A percentile compares a stretch with the other conserved stretches of the same genome.
Evolutionary conservation across 495 filamentous ascomycete species (phyloP).

Genomic region (Penicillium alfredii): DNA sequence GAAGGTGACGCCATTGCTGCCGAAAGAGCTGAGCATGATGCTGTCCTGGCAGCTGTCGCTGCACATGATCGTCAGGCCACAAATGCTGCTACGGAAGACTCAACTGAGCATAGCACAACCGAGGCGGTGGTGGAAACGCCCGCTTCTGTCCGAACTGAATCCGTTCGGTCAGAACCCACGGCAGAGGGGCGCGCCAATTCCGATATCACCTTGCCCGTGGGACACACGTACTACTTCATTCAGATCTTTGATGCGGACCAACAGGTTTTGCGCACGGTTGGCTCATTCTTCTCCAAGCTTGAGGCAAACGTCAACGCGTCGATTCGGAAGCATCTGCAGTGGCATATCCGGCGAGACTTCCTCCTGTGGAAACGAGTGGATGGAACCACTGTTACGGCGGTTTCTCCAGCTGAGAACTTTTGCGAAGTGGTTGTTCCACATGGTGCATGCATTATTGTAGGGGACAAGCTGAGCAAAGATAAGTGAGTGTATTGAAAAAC

Average conservation of each 20-base stretch:
- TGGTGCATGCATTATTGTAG: slow-evolving; percentile 41
- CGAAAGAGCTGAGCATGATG: slow-evolving; percentile 17
- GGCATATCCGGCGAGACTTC: slow-evolving; percentile 35
- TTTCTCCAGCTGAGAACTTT: slow-evolving; percentile 39
- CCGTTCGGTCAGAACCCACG: neutral
- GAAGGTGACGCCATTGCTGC: slow-evolving; percentile 9
- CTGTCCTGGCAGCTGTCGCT: slow-evolving; percentile 20
- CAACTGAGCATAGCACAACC: slow-evolving; percentile 1
- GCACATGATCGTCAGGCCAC: slow-evolving; percentile 17
- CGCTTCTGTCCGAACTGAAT: neutral
- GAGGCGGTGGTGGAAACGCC: slow-evolving; percentile 3
- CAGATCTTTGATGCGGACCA: slow-evolving; percentile 47
- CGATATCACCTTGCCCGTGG: slow-evolving; percentile 24
- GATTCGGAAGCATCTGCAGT: slow-evolving; percentile 36
- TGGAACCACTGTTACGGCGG: slow-evolving; percentile 32
- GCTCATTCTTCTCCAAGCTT: slow-evolving; percentile 40
- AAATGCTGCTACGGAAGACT: slow-evolving; percentile 6
- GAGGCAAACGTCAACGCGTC: slow-evolving; percentile 42
- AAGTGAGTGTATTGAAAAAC: slow-evolving; percentile 19
- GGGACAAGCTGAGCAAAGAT: slow-evolving; percentile 38
- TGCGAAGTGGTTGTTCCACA: slow-evolving; percentile 31
- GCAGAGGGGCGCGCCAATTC: slow-evolving; percentile 3
- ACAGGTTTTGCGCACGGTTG: slow-evolving; percentile 48
- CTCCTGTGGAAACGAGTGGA: slow-evolving; percentile 42
- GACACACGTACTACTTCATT: slow-evolving; percentile 45